A percentile compares a stretch with the other conserved stretches of the same genome.
These are phyloP conservation scores for Penicillium longicatenatum DNA, from an alignment of 495 filamentous ascomycete genomes.

Conservation along the genomic window DNA sequence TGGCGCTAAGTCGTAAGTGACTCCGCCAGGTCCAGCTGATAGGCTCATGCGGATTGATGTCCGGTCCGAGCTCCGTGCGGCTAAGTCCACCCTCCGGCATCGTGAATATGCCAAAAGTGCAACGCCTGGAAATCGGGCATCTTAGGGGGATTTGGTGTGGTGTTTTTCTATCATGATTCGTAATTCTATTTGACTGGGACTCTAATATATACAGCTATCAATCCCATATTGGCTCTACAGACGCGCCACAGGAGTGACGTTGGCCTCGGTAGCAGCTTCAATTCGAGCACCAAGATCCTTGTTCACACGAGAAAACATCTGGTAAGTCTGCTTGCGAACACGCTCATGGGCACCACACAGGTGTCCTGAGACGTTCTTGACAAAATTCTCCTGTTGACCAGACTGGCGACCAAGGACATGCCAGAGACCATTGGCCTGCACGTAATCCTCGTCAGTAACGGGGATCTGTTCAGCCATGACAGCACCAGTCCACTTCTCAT, in stretches of 20 bases:
- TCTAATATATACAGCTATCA: background rate
- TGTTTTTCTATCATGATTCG: background rate
- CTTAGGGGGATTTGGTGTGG: background rate
- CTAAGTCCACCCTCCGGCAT: conserved; percentile 34
- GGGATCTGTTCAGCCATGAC: conserved; percentile 46
- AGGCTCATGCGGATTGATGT: conserved; percentile 33
- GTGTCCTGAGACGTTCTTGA: conserved; percentile 61
- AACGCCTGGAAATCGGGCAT: background rate
- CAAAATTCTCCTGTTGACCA: conserved; percentile 68
- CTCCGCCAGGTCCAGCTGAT: conserved; percentile 36
- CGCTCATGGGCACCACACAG: conserved; percentile 48
- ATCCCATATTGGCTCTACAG: conserved; percentile 22
- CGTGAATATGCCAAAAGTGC: background rate
- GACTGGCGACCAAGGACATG: conserved; percentile 60
- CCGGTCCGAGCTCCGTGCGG: conserved; percentile 21
- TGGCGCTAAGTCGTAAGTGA: conserved; percentile 29
- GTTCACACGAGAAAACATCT: conserved; percentile 49
- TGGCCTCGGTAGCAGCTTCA: conserved; percentile 45
- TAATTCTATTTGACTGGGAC: background rate
- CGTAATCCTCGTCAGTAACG: conserved; percentile 62
- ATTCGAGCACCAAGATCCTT: conserved; percentile 45
- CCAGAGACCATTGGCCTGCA: conserved; percentile 66
- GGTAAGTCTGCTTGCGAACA: conserved; percentile 60
- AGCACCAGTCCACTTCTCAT: conserved; percentile 62
- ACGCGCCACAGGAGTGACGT: conserved; percentile 30